Percentiles rank a stretch among this genome's conserved stretches.
These are phyloP conservation scores for Sporothrix dimorphospora DNA, from an alignment of 2,329 filamentous ascomycete genomes.

Conservation along the genomic window DNA sequence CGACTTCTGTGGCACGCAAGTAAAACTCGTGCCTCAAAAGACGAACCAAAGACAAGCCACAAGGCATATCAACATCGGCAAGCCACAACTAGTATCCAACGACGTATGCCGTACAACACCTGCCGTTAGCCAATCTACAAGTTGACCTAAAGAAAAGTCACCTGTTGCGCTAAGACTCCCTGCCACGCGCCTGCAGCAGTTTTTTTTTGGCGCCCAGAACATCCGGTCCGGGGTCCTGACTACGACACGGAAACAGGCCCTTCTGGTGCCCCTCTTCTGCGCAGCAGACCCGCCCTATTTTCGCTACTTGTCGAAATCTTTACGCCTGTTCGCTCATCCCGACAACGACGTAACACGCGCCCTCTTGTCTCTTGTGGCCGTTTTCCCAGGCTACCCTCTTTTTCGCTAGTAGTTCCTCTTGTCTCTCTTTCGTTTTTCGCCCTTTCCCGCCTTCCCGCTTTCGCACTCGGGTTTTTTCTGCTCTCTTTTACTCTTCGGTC, in stretches of 20 bases:
- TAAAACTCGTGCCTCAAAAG: too few relatives aligned
- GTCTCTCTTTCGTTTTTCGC: neutral
- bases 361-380: neutral
- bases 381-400: neutral
- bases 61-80: too few relatives aligned
- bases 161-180: neutral
- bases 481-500: neutral
- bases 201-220: neutral
- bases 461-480: neutral
- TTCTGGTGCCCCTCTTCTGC: neutral
- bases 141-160: neutral
- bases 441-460: conserved; percentile 16
- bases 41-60: too few relatives aligned
- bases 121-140: too few relatives aligned
- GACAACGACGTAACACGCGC: neutral
- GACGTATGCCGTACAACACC: too few relatives aligned
- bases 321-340: neutral
- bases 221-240: neutral
- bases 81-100: too few relatives aligned
- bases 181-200: neutral
- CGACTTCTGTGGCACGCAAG: too few relatives aligned
- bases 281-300: neutral
- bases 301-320: neutral
- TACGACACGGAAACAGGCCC: neutral
- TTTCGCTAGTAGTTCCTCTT: neutral